Evolutionary conservation across 139 green algal genomes (phyloP), one percentile per base, ranked within the genome.

Genomic region (Chlamydomonas urium): DNA sequence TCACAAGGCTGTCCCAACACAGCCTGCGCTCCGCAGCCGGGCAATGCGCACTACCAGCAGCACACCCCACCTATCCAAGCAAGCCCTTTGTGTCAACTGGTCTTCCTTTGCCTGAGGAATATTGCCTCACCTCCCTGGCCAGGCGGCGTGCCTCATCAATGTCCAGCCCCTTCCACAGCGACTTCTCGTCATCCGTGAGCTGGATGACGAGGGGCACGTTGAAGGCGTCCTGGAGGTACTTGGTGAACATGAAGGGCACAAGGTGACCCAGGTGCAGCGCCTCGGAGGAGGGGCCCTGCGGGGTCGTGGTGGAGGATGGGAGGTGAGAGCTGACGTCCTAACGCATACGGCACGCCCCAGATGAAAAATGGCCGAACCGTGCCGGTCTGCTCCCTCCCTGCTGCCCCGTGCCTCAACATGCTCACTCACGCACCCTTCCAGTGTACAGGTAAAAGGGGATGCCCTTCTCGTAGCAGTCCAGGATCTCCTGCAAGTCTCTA

Each of bases 391-490:
- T n/a, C n/a, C n/a, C n/a, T n/a, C n/a, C n/a, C n/a, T n/a, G n/a
- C n/a, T n/a, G n/a, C n/a, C n/a, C n/a, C n/a, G n/a, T n/a, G n/a
- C n/a, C n/a, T n/a, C n/a, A n/a, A n/a, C 53, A 33, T 62, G 8
- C 19, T 66, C 34, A 53, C 63, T 35, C n/a, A 37, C 82, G 75
- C 77, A 94, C 90, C 70, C 90, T 60, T 17, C 92, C 92, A 10
- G 92, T 97, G 60, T 99, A 99, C 14, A 99, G 80, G 85, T 99
- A 99, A 68, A 99, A 98, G 8, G 88, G 91, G 42, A 95, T 73
- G 3, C 93, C 93, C 59, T 87, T 85, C 75, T 99, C 95, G 65
- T 97, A 93, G 47, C 83, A 87, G 75, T 98, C 85, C 58, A 99
- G 80, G 34, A 99, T 84, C 65, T 92, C 80, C 19, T 87, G 69